Percentiles rank a stretch among this genome's conserved stretches.
Conservation (phyloP, 1,139 yeast species). For the Yamadazyma trypodendri region DNA sequence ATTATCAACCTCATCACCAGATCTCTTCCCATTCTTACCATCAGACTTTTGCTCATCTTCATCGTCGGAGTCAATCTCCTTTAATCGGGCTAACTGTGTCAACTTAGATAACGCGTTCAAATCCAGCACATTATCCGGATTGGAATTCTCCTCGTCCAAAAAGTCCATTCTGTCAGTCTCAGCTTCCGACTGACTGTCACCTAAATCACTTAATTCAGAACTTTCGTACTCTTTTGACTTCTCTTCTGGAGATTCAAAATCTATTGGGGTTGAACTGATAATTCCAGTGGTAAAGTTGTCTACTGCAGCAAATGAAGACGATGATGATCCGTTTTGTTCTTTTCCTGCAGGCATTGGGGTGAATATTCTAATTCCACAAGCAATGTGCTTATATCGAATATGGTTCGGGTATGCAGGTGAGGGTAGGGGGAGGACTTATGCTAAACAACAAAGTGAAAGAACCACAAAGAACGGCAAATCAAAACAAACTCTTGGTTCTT, state of each 20-base stretch:
- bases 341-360: conserved; percentile 4
- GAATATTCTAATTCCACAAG: background rate
- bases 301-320: background rate
- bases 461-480: too few relatives aligned
- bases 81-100: conserved; percentile 43
- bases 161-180: conserved; percentile 77
- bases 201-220: conserved; percentile 55
- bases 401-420: too few relatives aligned
- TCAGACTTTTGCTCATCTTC: conserved; percentile 16
- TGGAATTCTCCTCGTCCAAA: conserved; percentile 36
- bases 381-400: too few relatives aligned
- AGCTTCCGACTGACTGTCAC: conserved; percentile 71
- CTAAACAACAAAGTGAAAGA: too few relatives aligned
- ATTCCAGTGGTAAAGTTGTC: background rate
- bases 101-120: conserved; percentile 39
- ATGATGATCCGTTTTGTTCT: background rate
- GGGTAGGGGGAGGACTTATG: too few relatives aligned
- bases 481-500: too few relatives aligned
- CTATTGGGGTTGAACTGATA: background rate
- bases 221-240: conserved; percentile 27
- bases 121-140: conserved; percentile 32
- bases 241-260: conserved; percentile 2
- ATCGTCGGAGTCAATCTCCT: conserved; percentile 37
- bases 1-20: conserved; percentile 16
- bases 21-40: conserved; percentile 10